These are phyloP conservation scores for Neurospora sp. DNA, from an alignment of 495 filamentous ascomycete species.

Conservation along the genomic window DNA sequence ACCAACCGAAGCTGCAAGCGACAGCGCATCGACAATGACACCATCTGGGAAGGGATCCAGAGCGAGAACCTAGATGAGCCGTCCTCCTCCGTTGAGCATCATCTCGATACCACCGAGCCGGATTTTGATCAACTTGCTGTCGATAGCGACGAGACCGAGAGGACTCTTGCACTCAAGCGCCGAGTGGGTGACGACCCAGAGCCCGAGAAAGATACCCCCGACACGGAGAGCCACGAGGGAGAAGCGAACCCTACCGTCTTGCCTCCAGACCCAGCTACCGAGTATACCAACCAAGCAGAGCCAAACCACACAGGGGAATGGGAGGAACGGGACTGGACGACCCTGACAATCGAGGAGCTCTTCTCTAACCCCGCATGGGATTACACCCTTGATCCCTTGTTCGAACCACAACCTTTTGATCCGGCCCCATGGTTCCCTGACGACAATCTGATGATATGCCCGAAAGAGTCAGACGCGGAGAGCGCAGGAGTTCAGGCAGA, in stretches of 20 bases:
- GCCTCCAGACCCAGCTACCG: not conserved
- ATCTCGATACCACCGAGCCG: not conserved
- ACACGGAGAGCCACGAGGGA: not conserved
- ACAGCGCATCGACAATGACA: not conserved
- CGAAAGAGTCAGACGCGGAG: not conserved
- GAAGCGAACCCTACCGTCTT: not conserved
- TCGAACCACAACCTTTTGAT: not conserved
- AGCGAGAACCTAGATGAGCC: not conserved
- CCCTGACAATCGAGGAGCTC: not conserved
- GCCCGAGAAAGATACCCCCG: rapidly evolving
- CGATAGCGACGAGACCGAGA: not conserved
- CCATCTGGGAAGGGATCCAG: not conserved
- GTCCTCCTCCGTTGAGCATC: not conserved
- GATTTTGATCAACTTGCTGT: not conserved
- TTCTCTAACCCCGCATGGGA: not conserved
- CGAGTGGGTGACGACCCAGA: not conserved
- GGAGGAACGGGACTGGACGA: not conserved
- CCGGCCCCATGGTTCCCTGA: not conserved
- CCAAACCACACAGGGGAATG: not conserved
- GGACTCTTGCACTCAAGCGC: not conserved
- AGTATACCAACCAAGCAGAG: not conserved
- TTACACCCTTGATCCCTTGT: not conserved
- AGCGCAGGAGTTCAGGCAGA: not conserved
- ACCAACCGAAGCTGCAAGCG: not conserved
- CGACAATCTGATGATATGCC: not conserved